These are phyloP conservation scores for Salix brachista DNA, from an alignment of 345 rosid genomes.

Conservation along the genomic window DNA sequence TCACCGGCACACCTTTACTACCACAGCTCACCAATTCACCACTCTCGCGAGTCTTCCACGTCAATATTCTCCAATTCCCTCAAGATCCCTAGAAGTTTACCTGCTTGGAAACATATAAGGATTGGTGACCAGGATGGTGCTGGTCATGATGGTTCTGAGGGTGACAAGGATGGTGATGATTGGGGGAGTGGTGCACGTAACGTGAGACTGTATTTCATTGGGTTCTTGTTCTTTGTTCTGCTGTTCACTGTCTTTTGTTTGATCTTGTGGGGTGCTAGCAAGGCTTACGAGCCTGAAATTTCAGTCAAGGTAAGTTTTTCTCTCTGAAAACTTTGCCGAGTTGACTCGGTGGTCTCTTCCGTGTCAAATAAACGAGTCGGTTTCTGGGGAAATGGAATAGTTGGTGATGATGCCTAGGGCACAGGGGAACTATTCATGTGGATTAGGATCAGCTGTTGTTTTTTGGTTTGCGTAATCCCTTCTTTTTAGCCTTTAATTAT, in stretches of 20 bases:
- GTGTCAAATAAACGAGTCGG: constrained; percentile 11
- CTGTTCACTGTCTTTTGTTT: constrained; percentile 62
- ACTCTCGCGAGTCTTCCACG: constrained; percentile 92
- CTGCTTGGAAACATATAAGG: constrained; percentile 56
- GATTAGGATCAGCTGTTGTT: neutral
- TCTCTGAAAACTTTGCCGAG: neutral
- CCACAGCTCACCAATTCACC: constrained; percentile 89
- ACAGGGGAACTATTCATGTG: constrained; percentile 3
- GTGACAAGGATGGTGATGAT: constrained; percentile 23
- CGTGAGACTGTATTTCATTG: constrained; percentile 53
- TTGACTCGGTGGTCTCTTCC: constrained; percentile 1
- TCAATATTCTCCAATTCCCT: constrained; percentile 79
- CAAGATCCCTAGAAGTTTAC: constrained; percentile 45
- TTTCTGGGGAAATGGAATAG: constrained; percentile 1
- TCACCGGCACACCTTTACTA: constrained; percentile 80
- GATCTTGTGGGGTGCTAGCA: constrained; percentile 83
- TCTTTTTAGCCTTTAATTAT: neutral
- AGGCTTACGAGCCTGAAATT: constrained; percentile 65
- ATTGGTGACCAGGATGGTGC: constrained; percentile 25
- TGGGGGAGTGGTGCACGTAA: constrained; percentile 23
- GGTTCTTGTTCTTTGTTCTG: constrained; percentile 48
- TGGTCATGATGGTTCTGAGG: constrained; percentile 33
- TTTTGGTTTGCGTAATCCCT: constrained; percentile 9
- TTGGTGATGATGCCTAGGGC: neutral
- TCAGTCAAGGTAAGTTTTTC: constrained; percentile 50